Evolutionary conservation across 225 moss, liverwort and hornwort genomes (phyloP).

Genomic region (Marchantia polymorpha): DNA sequence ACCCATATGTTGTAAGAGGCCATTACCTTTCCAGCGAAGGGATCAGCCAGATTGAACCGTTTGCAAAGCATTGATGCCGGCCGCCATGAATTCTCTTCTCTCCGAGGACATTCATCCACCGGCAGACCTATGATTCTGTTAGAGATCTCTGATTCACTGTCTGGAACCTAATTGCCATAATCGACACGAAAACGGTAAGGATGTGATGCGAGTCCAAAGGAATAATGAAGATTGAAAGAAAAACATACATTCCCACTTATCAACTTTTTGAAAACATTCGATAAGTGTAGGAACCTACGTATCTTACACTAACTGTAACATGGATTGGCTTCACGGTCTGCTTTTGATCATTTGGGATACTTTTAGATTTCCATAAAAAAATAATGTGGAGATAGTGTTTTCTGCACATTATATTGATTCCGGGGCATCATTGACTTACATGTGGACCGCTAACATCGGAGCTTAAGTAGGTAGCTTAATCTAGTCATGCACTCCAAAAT

Average conservation of each 20-base stretch:
- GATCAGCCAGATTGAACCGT: constrained; percentile 88
- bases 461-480: not conserved
- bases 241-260: too few species aligned
- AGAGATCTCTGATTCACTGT: constrained; percentile 17
- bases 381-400: too few species aligned
- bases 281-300: too few species aligned
- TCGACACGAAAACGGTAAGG: not conserved
- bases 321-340: too few species aligned
- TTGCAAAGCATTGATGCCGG: constrained; percentile 88
- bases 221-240: too few species aligned
- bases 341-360: too few species aligned
- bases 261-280: too few species aligned
- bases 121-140: constrained; percentile 44
- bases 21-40: constrained; percentile 70
- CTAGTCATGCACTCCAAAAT: not conserved
- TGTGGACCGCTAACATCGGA: too few species aligned
- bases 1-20: not conserved
- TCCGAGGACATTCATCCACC: constrained; percentile 48
- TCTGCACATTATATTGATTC: too few species aligned
- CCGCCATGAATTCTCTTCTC: constrained; percentile 79
- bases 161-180: constrained; percentile 36
- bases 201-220: not conserved
- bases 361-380: too few species aligned
- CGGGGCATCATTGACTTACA: not conserved
- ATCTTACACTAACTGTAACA: too few species aligned